These are phyloP conservation scores for Zygotorulaspora florentina DNA, from an alignment of 805 yeast species.

Conservation along the genomic window DNA sequence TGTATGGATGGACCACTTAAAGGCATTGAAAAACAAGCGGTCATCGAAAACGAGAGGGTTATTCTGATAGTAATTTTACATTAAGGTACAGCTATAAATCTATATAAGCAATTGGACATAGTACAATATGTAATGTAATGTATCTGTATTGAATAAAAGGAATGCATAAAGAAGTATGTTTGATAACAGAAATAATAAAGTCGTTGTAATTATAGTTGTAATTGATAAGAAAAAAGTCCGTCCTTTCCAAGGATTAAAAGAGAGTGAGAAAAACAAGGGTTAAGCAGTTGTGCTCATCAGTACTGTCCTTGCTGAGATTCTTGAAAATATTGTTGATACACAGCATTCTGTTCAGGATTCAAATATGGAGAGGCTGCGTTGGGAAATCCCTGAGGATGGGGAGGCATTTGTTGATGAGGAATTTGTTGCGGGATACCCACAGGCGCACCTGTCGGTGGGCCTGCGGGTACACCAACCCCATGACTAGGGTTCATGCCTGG, in stretches of 20 bases:
- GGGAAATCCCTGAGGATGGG: slow-evolving; percentile 37
- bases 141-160: slow-evolving; percentile 1
- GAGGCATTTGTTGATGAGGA: slow-evolving; percentile 17
- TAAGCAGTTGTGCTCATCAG: slow-evolving; percentile 13
- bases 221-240: background rate
- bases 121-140: background rate
- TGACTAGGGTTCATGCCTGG: slow-evolving; percentile 10
- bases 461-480: slow-evolving; percentile 11
- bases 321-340: slow-evolving; percentile 61
- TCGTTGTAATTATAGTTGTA: slow-evolving; percentile 1
- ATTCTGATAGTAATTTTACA: background rate
- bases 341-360: slow-evolving; percentile 51
- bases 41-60: background rate
- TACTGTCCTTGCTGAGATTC: slow-evolving; percentile 57
- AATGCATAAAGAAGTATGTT: slow-evolving; percentile 1
- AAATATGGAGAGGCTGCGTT: slow-evolving; percentile 34
- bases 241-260: slow-evolving; percentile 1
- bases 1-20: no score
- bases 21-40: background rate
- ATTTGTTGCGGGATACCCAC: slow-evolving; percentile 14
- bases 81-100: background rate
- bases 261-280: background rate
- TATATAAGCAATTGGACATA: background rate
- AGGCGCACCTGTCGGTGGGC: slow-evolving; percentile 6
- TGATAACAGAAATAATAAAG: slow-evolving; percentile 1